These are phyloP conservation scores for Sodiomyces alkalinus DNA, from an alignment of 2,329 filamentous ascomycete genomes.

Conservation along the genomic window DNA sequence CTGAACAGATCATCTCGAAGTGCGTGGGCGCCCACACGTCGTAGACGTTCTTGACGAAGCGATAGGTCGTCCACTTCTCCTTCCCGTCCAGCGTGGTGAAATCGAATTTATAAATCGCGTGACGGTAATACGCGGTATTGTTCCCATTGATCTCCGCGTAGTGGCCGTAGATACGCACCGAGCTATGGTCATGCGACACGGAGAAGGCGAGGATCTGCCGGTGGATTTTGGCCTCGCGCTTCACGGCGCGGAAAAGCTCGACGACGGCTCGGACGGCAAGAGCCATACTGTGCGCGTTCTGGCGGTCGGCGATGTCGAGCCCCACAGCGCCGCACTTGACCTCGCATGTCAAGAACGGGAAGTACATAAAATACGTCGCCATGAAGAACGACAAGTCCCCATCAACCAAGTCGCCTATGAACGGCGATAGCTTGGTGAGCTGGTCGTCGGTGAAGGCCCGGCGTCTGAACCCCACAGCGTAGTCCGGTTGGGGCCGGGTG, in stretches of 20 bases:
- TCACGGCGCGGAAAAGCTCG: slow-evolving; percentile 22
- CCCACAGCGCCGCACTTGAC: slow-evolving; percentile 25
- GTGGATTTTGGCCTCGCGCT: slow-evolving; percentile 20
- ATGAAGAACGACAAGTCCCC: slow-evolving; percentile 25
- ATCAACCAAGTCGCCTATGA: slow-evolving; percentile 16
- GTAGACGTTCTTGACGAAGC: slow-evolving; percentile 21
- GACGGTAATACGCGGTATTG: slow-evolving; percentile 19
- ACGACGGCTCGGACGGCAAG: slow-evolving; percentile 22
- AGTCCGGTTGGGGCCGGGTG: too few species aligned
- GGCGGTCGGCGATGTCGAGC: slow-evolving; percentile 21
- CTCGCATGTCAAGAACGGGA: slow-evolving; percentile 32
- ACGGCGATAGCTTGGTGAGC: slow-evolving; percentile 22
- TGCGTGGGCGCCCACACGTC: slow-evolving; percentile 18
- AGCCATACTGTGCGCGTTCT: too few species aligned
- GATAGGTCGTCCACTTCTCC: slow-evolving; percentile 21
- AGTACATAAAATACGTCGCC: slow-evolving; percentile 24
- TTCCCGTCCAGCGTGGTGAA: slow-evolving; percentile 16
- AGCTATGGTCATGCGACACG: slow-evolving; percentile 17
- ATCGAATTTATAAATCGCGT: slow-evolving; percentile 17
- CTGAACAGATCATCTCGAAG: slow-evolving; percentile 20
- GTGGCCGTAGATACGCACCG: slow-evolving; percentile 23
- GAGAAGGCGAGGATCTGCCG: slow-evolving; percentile 28
- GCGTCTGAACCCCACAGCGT: too few species aligned
- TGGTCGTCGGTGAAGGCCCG: too few species aligned
- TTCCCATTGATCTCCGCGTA: slow-evolving; percentile 20